Evolutionary conservation across 352 stramenopile species (phyloP).

Genomic region (Peronospora farinosa): DNA sequence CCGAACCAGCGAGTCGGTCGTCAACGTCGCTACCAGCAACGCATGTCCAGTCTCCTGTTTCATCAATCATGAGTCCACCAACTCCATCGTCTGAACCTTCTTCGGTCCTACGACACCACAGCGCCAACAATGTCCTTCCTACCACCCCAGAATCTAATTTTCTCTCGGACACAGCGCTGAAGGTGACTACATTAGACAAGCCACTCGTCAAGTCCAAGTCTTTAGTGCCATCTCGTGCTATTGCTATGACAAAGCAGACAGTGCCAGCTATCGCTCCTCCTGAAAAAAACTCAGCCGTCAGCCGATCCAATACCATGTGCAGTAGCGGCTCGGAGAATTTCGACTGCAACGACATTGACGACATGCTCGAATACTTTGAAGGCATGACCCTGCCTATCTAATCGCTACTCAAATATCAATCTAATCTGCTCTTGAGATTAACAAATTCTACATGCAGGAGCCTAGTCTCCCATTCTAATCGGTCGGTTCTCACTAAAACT

Average conservation of each 20-base stretch:
- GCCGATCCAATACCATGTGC: conserved; percentile 15
- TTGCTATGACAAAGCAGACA: conserved; percentile 2
- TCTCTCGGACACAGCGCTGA: conserved; percentile 18
- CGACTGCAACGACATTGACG: conserved; percentile 50
- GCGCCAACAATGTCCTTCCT: conserved; percentile 2
- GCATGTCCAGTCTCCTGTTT: conserved; percentile 25
- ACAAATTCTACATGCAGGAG: neutral
- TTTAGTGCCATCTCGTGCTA: neutral
- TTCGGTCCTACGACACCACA: conserved; percentile 9
- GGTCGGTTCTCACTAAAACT: conserved; percentile 6
- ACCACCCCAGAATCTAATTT: conserved; percentile 16
- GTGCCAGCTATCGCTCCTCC: neutral
- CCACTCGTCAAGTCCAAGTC: conserved; percentile 5
- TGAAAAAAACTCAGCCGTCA: conserved; percentile 3
- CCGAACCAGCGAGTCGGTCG: conserved; percentile 16
- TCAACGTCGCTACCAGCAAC: conserved; percentile 14
- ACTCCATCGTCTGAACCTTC: conserved; percentile 2
- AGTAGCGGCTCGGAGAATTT: conserved; percentile 32
- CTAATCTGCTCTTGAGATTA: neutral
- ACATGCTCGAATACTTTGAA: conserved; percentile 76
- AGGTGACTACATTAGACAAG: conserved; percentile 17
- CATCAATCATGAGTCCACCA: conserved; percentile 14
- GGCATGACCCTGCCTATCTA: conserved; percentile 55
- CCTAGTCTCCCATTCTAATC: conserved; percentile 2
- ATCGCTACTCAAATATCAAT: neutral